Evolutionary conservation across 306 rosid species (phyloP), one percentile per base, ranked within the genome.

Genomic region (Cicer chorassanicum): DNA sequence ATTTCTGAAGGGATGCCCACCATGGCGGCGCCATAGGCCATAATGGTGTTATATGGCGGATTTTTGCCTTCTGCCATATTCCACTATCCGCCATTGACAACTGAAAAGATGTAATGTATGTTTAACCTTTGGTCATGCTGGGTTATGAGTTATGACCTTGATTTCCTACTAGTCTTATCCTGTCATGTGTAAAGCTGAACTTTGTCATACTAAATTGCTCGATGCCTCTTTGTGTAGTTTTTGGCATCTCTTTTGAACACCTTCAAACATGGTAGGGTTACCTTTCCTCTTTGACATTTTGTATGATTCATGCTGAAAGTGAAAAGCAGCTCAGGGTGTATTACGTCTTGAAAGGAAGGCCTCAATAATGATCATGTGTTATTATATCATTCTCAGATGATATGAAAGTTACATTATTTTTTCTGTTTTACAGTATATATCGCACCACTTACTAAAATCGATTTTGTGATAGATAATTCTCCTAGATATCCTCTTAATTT

Each of bases 201-300:
- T 1, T 19, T 19, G 57, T 80, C 79, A 15, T 51, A 42, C 48
- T 50, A 40, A 39, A 62, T 39, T 53, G 72, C 39, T 72, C 0
- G 12, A 51, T 53, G 48, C 68, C 39, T 54, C 42, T 39, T 2
- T 29, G 53, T 51, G 53, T 61, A 34, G 55, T 40, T 65, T 66
- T 55, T 34, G 8, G 39, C 18, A 57, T 68, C 45, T 48, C 15
- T 50, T 80, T 36, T 48, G 38, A 59, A 46, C 54, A 42, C 56
- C 69, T 18, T 44, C 9, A 38, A 74, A 64, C 24, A 60, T 70
- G 21, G 53, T 13, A 62, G 16, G 59, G 56, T 48, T 53, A 65
- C 63, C 63, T 74, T 38, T 57, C 63, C 42, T 54, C 77, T 45
- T 40, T 63, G 44, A 45, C 18, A 64, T 43, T 74, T 80, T 60